Evolutionary conservation across 192 early-diverging fungal genomes (phyloP), one percentile per base, ranked within the genome.

Genomic region (Umbelopsis sp.): DNA sequence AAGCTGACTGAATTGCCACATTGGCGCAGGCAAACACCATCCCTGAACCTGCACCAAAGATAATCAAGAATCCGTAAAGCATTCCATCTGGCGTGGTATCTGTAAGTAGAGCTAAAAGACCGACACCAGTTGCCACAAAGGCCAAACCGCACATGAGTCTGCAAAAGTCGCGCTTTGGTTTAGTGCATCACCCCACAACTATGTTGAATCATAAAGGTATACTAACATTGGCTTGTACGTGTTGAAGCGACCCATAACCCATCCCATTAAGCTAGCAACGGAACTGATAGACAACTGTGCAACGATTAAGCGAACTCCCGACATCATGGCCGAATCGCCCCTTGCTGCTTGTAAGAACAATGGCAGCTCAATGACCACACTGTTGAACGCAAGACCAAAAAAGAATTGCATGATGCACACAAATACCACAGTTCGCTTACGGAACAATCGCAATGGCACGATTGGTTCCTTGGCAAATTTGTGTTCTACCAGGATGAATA

Each of bases 311-410:
- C 74, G 52, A 0, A 80, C 48, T 9, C 78, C 78, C 21, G 71
- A 75, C 52, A 68, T 49, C 27, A 69, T 80, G 8, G 78, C 78
- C 6, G 83, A 72, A 33, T 88, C 86, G 23, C 88, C 90, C 58
- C 87, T 82, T n/a, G 93, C 90, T 53, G 95, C 80, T 75, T 95
- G 89, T 76, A 95, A 94, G 78, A 90, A 96, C 47, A 89, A 72
- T 27, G 92, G 89, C n/a, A 91, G 70, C 76, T 94, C 96, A 74
- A 89, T 95, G 16, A 91, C 84, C 2, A 88, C 78, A 1, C 82
- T 84, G 64, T 86, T 85, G 33, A 88, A 89, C 0, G 81, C 78
- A 37, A 89, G 87, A 15, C 90, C 86, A 25, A 83, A 85, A 73
- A 93, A 88, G 49, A 90, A 82, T 53, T 88, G 85, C 51, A 83